A percentile compares a stretch with the other conserved stretches of the same genome.
phyloP scores from a whole-genome alignment of 306 rosid species.

The Lagenaria siceraria region DNA sequence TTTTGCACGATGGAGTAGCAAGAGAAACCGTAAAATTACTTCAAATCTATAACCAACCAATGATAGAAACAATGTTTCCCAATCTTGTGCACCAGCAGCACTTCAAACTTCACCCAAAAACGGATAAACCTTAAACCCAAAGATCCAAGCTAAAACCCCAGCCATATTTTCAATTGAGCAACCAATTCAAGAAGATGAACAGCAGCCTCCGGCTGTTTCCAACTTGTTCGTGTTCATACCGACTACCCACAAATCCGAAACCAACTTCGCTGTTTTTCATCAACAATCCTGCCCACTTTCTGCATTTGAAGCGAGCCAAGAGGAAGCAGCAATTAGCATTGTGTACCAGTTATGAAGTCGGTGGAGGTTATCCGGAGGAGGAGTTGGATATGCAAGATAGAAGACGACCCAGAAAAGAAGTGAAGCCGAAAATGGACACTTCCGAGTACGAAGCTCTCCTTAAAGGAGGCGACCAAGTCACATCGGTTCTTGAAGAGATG shows the following conservation, averaged over 20 bases:
- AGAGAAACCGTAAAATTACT: too few species aligned
- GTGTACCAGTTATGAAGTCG: slow-evolving; percentile 51
- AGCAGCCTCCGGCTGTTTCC: neutral
- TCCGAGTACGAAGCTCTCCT: slow-evolving; percentile 58
- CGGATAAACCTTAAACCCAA: neutral
- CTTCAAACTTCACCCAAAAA: neutral
- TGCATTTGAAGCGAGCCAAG: slow-evolving; percentile 13
- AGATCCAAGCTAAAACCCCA: neutral
- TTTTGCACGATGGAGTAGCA: too few species aligned
- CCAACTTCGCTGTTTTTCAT: neutral
- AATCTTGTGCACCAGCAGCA: neutral
- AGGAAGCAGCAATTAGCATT: slow-evolving; percentile 1
- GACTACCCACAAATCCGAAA: neutral
- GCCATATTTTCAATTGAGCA: neutral
- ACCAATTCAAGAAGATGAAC: neutral
- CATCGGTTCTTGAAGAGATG: slow-evolving; percentile 78
- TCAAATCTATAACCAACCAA: too few species aligned
- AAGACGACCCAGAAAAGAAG: slow-evolving; percentile 8
- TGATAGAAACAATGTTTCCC: neutral
- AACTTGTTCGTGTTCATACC: neutral
- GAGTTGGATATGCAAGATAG: slow-evolving; percentile 16
- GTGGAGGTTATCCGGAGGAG: slow-evolving; percentile 54
- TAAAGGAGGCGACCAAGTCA: slow-evolving; percentile 83
- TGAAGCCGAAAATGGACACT: slow-evolving; percentile 14
- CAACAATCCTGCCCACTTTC: neutral